phyloP scores from a whole-genome alignment of 148 eudicot species.

The Hydrangea macrophylla region DNA sequence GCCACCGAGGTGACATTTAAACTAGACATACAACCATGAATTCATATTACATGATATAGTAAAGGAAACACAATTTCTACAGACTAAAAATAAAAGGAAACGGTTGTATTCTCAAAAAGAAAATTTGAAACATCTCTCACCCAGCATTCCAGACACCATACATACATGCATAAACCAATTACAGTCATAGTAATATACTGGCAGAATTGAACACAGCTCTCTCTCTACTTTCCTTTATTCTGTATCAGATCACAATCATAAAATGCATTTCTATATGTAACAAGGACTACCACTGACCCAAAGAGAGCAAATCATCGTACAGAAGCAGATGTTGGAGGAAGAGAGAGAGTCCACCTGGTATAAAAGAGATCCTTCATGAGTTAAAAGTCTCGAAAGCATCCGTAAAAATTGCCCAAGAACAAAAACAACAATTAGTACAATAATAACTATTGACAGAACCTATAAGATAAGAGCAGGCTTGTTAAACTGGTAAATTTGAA shows the following conservation, averaged over 20 bases:
- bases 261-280: background rate
- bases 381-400: no score
- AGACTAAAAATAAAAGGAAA: no score
- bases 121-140: background rate
- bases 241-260: background rate
- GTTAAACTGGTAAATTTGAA: background rate
- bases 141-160: background rate
- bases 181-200: background rate
- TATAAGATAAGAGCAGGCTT: background rate
- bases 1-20: background rate
- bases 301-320: constrained; percentile 8
- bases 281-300: background rate
- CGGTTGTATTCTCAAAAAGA: background rate
- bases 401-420: background rate
- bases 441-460: background rate
- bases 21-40: background rate
- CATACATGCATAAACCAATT: background rate
- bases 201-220: background rate
- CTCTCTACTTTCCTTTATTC: constrained; percentile 8
- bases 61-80: background rate
- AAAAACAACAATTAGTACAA: background rate
- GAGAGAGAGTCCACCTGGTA: constrained; percentile 5
- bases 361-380: constrained; percentile 3
- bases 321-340: constrained; percentile 3
- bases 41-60: background rate